Evolutionary conservation across 2,329 filamentous ascomycete genomes (phyloP).

Genomic region (Raffaelea arxii): DNA sequence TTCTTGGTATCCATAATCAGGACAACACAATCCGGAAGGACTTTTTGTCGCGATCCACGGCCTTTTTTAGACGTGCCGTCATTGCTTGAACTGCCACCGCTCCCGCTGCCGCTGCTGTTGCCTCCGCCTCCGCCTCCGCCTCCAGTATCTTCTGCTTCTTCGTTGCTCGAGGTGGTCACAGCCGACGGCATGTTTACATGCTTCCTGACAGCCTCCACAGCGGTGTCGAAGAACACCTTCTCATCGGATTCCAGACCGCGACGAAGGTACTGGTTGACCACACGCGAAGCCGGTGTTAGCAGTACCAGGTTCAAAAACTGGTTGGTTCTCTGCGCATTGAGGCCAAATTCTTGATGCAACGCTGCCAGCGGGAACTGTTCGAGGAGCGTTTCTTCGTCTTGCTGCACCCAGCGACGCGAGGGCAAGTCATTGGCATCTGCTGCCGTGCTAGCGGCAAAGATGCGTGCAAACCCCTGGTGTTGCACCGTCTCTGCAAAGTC

Average conservation of each 20-base stretch:
- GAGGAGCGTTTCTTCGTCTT: slow-evolving; percentile 3
- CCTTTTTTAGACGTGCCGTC: neutral
- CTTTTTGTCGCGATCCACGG: neutral
- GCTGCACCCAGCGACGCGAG: slow-evolving; percentile 1
- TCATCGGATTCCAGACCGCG: neutral
- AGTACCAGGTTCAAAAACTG: slow-evolving; percentile 2
- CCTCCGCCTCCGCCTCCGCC: no score
- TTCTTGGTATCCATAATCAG: slow-evolving; percentile 1
- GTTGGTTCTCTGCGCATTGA: slow-evolving; percentile 3
- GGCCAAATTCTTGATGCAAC: neutral
- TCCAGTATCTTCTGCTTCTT: no score
- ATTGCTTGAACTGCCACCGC: no score
- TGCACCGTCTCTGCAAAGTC: slow-evolving; percentile 35
- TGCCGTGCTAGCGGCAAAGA: neutral
- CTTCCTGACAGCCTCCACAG: slow-evolving; percentile 3
- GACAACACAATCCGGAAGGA: slow-evolving; percentile 5
- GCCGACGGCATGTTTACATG: neutral
- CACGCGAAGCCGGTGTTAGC: slow-evolving; percentile 2
- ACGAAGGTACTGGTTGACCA: slow-evolving; percentile 3
- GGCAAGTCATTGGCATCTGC: neutral
- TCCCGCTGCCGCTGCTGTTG: no score
- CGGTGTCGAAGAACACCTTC: slow-evolving; percentile 6
- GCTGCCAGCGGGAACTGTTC: slow-evolving; percentile 3
- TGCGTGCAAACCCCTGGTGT: slow-evolving; percentile 20
- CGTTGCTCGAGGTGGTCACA: neutral